Evolutionary conservation across 2,329 filamentous ascomycete species (phyloP).

Genomic region (Trichoderma citrinoviride): DNA sequence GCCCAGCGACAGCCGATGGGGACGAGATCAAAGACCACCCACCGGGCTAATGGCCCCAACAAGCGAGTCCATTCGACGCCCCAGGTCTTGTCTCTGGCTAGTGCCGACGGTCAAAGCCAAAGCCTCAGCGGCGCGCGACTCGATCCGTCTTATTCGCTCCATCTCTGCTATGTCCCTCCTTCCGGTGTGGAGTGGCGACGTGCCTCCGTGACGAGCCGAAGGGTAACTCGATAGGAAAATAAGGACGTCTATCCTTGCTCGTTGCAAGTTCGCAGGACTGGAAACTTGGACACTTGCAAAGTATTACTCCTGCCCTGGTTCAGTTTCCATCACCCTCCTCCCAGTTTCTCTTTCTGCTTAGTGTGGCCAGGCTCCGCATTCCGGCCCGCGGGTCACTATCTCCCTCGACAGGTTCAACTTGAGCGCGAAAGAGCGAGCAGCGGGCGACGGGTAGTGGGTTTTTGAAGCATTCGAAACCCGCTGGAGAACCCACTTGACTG

Average conservation of each 20-base stretch:
- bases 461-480: not conserved
- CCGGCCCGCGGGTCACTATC: constrained; percentile 2
- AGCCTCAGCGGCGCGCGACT: constrained; percentile 1
- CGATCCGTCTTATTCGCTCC: constrained; percentile 11
- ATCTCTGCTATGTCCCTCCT: not conserved
- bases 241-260: not conserved
- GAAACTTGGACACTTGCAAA: not conserved
- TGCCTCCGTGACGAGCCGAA: constrained; percentile 7
- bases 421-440: constrained; percentile 6
- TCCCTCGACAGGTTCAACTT: constrained; percentile 2
- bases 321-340: not conserved
- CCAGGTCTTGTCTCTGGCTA: too few species aligned
- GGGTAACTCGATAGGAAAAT: not conserved
- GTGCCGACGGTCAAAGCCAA: not conserved
- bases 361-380: constrained; percentile 18
- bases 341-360: constrained; percentile 12
- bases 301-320: not conserved
- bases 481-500: constrained; percentile 8
- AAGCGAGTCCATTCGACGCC: too few species aligned
- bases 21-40: not conserved
- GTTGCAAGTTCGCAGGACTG: not conserved
- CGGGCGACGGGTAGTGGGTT: constrained; percentile 13
- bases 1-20: constrained; percentile 16
- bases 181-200: constrained; percentile 1
- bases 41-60: not conserved